Percentiles rank a stretch among this genome's conserved stretches.
These are phyloP conservation scores for Senna tora DNA, from an alignment of 306 rosid species.

Conservation along the genomic window DNA sequence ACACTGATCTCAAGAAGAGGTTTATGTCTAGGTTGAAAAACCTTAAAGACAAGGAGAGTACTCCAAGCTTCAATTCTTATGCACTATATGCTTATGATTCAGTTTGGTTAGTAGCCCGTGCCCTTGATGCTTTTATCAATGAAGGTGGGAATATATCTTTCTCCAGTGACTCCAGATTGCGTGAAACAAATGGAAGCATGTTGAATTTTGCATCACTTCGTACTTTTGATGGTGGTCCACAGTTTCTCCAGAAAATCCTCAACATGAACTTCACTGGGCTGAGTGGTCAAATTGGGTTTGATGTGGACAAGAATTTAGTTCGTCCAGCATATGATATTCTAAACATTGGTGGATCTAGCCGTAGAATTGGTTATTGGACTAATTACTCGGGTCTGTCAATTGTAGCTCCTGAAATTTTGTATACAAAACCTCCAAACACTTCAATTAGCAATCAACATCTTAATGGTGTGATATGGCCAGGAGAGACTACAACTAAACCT, in stretches of 20 bases:
- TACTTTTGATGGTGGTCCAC: constrained; percentile 65
- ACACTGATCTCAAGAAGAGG: constrained; percentile 54
- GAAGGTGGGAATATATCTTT: constrained; percentile 76
- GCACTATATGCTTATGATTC: constrained; percentile 90
- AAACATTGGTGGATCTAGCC: constrained; percentile 69
- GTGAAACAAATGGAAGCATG: constrained; percentile 53
- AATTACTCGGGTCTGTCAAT: constrained; percentile 67
- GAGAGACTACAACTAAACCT: constrained; percentile 57
- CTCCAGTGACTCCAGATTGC: constrained; percentile 71
- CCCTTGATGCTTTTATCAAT: constrained; percentile 62
- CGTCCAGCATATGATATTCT: constrained; percentile 76
- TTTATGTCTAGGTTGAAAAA: constrained; percentile 52
- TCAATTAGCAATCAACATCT: constrained; percentile 50
- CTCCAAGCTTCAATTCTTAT: constrained; percentile 65
- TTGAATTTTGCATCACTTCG: constrained; percentile 58
- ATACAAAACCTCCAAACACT: constrained; percentile 41
- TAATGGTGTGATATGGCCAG: constrained; percentile 78
- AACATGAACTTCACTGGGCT: constrained; percentile 66
- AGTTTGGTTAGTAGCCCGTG: constrained; percentile 81
- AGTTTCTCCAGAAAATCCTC: constrained; percentile 58
- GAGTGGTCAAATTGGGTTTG: constrained; percentile 74
- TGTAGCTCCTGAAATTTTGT: constrained; percentile 59
- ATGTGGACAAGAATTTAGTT: constrained; percentile 55
- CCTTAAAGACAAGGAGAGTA: constrained; percentile 46
- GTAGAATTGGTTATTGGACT: constrained; percentile 77